phyloP scores from a whole-genome alignment of 1,139 yeast genomes.

The Yamadazyma pseudoaaseri region DNA sequence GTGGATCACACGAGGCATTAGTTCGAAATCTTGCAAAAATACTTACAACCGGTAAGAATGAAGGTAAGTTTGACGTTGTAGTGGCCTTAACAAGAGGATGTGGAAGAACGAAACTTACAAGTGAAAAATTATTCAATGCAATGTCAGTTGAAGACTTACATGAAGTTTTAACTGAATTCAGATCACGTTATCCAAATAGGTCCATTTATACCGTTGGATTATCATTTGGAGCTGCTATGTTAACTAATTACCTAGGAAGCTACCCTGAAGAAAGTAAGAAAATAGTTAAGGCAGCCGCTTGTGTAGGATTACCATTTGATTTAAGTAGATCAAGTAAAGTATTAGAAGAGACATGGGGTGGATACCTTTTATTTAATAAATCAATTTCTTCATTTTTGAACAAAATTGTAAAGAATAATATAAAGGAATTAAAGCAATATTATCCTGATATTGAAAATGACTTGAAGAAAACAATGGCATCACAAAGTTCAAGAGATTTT shows the following conservation, averaged over 20 bases:
- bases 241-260: conserved; percentile 78
- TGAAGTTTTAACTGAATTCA: conserved; percentile 54
- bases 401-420: conserved; percentile 62
- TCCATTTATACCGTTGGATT: conserved; percentile 78
- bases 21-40: conserved; percentile 61
- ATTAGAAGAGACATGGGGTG: conserved; percentile 55
- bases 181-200: conserved; percentile 61
- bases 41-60: conserved; percentile 24
- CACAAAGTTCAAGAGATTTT: conserved; percentile 52
- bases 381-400: conserved; percentile 65
- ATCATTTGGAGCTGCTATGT: conserved; percentile 83
- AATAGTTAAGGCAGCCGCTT: conserved; percentile 61
- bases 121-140: conserved; percentile 74
- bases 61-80: conserved; percentile 52
- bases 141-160: conserved; percentile 72
- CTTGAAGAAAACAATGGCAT: conserved; percentile 29
- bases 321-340: conserved; percentile 55
- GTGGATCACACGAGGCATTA: conserved; percentile 89
- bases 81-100: conserved; percentile 87
- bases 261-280: conserved; percentile 37
- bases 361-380: conserved; percentile 61
- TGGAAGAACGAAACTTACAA: conserved; percentile 74
- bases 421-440: conserved; percentile 45
- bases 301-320: conserved; percentile 86
- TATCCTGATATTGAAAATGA: conserved; percentile 34